Conservation (phyloP, 345 rosid species). For the Lepidium didymum region DNA sequence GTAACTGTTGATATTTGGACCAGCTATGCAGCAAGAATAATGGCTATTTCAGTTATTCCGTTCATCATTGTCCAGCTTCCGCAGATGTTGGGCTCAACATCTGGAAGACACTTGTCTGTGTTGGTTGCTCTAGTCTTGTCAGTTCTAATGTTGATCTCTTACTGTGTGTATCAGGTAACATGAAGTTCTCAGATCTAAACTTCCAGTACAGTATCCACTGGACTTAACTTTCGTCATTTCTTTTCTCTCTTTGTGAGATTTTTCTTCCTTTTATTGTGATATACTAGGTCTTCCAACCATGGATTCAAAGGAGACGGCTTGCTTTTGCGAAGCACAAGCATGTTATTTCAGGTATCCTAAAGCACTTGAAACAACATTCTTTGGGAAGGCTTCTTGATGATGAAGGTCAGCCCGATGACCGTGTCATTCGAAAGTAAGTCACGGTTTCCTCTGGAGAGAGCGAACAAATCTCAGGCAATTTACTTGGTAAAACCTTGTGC, state of each 20-base stretch:
- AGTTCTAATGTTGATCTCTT: constrained; percentile 48
- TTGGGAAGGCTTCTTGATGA: constrained; percentile 59
- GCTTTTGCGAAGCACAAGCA: constrained; percentile 72
- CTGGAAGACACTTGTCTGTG: constrained; percentile 65
- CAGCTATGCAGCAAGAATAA: constrained; percentile 72
- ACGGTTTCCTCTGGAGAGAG: background rate
- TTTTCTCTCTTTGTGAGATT: constrained; percentile 1
- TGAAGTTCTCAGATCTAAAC: background rate
- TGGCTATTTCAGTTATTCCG: constrained; percentile 77
- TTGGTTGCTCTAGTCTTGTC: constrained; percentile 63
- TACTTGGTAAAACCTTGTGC: background rate
- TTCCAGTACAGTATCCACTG: background rate
- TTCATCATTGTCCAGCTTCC: constrained; percentile 81
- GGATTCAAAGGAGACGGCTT: constrained; percentile 74
- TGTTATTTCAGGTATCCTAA: constrained; percentile 63
- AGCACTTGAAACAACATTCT: constrained; percentile 53
- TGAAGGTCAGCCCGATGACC: constrained; percentile 51
- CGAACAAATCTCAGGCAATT: background rate
- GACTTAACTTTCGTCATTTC: background rate
- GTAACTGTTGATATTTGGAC: constrained; percentile 79
- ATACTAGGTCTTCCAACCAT: constrained; percentile 64
- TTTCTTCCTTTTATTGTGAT: constrained; percentile 10
- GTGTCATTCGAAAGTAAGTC: constrained; percentile 46
- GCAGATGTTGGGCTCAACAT: constrained; percentile 54
- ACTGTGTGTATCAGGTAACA: constrained; percentile 88